Conservation (phyloP, 805 yeast genomes). For the Candida rishiriensis region DNA sequence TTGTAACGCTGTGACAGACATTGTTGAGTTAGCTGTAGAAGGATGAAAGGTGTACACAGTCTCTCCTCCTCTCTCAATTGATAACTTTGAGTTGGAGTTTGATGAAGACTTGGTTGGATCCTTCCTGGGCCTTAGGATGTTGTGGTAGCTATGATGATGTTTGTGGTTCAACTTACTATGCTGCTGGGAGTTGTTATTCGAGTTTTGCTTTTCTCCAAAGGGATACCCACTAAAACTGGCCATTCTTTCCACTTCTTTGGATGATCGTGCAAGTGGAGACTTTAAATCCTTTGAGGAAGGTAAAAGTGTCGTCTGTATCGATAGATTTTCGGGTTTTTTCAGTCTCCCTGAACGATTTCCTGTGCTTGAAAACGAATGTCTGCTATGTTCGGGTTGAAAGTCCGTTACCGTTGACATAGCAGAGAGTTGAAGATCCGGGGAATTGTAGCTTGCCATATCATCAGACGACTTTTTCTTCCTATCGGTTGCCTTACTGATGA, state of each 20-base stretch:
- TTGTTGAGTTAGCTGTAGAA: slow-evolving; percentile 18
- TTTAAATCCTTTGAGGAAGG: slow-evolving; percentile 24
- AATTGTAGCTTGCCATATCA: slow-evolving; percentile 3
- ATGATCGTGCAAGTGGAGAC: slow-evolving; percentile 28
- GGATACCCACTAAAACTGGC: slow-evolving; percentile 18
- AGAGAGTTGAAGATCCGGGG: too few species aligned
- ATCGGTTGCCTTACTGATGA: slow-evolving; percentile 17
- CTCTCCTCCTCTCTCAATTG: slow-evolving; percentile 28
- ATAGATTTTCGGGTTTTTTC: slow-evolving; percentile 24
- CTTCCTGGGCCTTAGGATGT: slow-evolving; percentile 26
- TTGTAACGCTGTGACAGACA: slow-evolving; percentile 27
- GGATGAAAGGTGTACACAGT: slow-evolving; percentile 35
- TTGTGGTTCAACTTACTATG: slow-evolving; percentile 16
- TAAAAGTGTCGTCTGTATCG: slow-evolving; percentile 24
- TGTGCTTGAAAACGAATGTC: not conserved
- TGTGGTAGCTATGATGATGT: slow-evolving; percentile 27
- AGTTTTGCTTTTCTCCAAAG: slow-evolving; percentile 6
- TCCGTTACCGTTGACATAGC: too few species aligned
- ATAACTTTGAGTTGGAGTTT: slow-evolving; percentile 33
- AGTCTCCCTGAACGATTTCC: slow-evolving; percentile 18
- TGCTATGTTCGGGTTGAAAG: not conserved
- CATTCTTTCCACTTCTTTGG: slow-evolving; percentile 29
- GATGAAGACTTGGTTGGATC: slow-evolving; percentile 33
- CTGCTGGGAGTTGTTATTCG: slow-evolving; percentile 3
- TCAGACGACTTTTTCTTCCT: slow-evolving; percentile 19